phyloP scores from a whole-genome alignment of 2,329 filamentous ascomycete genomes.

The Penicillium aurantiogriseum region DNA sequence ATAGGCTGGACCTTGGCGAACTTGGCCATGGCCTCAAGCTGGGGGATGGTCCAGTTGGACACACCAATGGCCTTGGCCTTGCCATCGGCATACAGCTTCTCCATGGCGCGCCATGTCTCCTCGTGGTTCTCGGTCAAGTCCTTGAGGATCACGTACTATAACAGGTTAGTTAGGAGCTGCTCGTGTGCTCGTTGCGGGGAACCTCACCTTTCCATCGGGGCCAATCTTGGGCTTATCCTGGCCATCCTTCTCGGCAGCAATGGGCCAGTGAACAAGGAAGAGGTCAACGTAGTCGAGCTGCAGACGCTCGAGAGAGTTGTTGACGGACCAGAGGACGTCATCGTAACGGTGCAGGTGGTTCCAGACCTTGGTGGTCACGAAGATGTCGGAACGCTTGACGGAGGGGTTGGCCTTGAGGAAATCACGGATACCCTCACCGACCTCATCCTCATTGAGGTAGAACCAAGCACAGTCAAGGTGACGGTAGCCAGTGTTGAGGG shows the following conservation, averaged over 20 bases:
- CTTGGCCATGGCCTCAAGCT: slow-evolving; percentile 48
- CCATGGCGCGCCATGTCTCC: slow-evolving; percentile 66
- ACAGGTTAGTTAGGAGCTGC: slow-evolving; percentile 9
- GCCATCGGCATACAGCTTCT: slow-evolving; percentile 58
- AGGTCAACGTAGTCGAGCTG: slow-evolving; percentile 69
- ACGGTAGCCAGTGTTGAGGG: slow-evolving; percentile 53
- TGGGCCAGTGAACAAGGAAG: slow-evolving; percentile 58
- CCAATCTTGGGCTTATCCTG: slow-evolving; percentile 50
- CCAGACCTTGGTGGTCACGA: slow-evolving; percentile 55
- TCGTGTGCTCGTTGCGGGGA: background rate
- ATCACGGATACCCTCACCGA: slow-evolving; percentile 54
- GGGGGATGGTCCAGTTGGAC: slow-evolving; percentile 66
- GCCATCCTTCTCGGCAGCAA: slow-evolving; percentile 52
- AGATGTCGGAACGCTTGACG: slow-evolving; percentile 52
- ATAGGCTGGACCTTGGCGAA: slow-evolving; percentile 44
- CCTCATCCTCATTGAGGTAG: slow-evolving; percentile 55
- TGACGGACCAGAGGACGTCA: slow-evolving; percentile 53
- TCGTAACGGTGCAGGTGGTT: slow-evolving; percentile 52
- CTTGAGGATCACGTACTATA: slow-evolving; percentile 61
- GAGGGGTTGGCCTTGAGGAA: slow-evolving; percentile 52
- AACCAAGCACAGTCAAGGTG: slow-evolving; percentile 58
- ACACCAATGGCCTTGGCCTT: slow-evolving; percentile 71
- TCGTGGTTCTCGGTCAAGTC: slow-evolving; percentile 64
- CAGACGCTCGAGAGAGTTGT: slow-evolving; percentile 63
- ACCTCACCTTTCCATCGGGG: slow-evolving; percentile 50